Evolutionary conservation across 768 basidiomycete genomes (phyloP).

Genomic region (Boletus pseudo-olivaceus): DNA sequence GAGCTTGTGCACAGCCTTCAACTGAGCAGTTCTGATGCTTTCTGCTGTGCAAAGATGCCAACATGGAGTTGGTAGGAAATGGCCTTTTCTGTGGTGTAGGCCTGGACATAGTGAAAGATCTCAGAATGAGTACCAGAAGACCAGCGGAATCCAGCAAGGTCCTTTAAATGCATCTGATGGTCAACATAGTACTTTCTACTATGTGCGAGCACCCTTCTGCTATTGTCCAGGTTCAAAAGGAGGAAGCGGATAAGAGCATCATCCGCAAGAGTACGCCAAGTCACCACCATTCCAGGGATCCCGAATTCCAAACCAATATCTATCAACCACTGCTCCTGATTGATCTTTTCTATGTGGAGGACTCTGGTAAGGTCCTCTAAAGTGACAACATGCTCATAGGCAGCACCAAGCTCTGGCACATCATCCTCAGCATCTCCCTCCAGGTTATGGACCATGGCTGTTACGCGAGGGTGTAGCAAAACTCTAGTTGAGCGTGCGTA

Average conservation of each 20-base stretch:
- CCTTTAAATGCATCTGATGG: constrained; percentile 5
- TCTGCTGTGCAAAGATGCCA: not conserved
- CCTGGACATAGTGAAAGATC: not conserved
- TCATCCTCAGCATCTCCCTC: too few relatives aligned
- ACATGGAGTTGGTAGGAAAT: constrained; percentile 10
- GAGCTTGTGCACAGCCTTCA: not conserved
- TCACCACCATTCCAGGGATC: too few relatives aligned
- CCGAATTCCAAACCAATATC: too few relatives aligned
- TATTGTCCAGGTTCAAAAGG: not conserved
- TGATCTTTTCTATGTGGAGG: too few relatives aligned
- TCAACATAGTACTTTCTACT: not conserved
- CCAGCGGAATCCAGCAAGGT: constrained; percentile 3
- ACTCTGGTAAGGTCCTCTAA: too few relatives aligned
- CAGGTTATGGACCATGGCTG: too few relatives aligned
- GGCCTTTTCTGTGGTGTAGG: constrained; percentile 6
- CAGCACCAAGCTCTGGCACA: too few relatives aligned
- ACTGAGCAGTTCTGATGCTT: not conserved
- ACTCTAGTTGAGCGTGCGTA: too few relatives aligned
- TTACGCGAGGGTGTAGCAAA: too few relatives aligned
- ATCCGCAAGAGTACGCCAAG: not conserved
- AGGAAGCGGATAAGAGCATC: not conserved
- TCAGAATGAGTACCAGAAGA: not conserved
- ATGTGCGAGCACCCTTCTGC: rapidly evolving
- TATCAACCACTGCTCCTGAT: too few relatives aligned
- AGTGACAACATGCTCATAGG: too few relatives aligned